Conservation (phyloP, 352 stramenopile species). For the Phytophthora cryptogea region DNA sequence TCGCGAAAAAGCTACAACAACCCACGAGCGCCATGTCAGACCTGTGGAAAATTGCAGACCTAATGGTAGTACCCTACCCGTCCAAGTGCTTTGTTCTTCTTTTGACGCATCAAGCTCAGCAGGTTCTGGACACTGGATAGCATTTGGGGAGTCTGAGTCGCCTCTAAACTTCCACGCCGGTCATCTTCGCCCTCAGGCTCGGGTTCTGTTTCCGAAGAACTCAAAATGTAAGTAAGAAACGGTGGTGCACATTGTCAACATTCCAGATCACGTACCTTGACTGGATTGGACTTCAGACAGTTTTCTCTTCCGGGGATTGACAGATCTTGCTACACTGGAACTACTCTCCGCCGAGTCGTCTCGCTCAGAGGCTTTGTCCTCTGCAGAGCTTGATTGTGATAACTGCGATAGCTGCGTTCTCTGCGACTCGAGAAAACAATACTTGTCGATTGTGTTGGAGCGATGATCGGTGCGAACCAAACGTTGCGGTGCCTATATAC, state of each 20-base stretch:
- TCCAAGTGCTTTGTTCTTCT: constrained; percentile 63
- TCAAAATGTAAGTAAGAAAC: constrained; percentile 4
- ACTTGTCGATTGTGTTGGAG: constrained; percentile 89
- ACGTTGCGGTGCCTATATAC: constrained; percentile 67
- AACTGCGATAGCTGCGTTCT: constrained; percentile 49
- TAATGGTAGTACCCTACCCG: constrained; percentile 38
- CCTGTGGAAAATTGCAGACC: not conserved
- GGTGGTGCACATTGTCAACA: not conserved
- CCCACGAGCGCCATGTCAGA: not conserved
- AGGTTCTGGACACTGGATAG: constrained; percentile 84
- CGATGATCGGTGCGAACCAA: constrained; percentile 85
- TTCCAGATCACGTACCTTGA: constrained; percentile 20
- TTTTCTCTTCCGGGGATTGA: constrained; percentile 36
- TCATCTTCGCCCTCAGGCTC: constrained; percentile 33
- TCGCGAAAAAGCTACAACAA: constrained; percentile 80
- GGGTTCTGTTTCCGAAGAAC: constrained; percentile 21
- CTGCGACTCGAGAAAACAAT: constrained; percentile 81
- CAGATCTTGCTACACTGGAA: constrained; percentile 2
- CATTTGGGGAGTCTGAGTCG: constrained; percentile 63
- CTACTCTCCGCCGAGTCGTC: constrained; percentile 7
- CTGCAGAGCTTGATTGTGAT: constrained; percentile 34
- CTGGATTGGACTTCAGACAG: constrained; percentile 29
- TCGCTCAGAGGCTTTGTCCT: constrained; percentile 15
- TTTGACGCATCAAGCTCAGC: constrained; percentile 46
- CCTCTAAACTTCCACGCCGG: constrained; percentile 42